Percentiles rank a stretch among this genome's conserved stretches.
Evolutionary conservation across 1,284 basidiomycete species (phyloP).

Genomic region (Rhodotorula sp.): DNA sequence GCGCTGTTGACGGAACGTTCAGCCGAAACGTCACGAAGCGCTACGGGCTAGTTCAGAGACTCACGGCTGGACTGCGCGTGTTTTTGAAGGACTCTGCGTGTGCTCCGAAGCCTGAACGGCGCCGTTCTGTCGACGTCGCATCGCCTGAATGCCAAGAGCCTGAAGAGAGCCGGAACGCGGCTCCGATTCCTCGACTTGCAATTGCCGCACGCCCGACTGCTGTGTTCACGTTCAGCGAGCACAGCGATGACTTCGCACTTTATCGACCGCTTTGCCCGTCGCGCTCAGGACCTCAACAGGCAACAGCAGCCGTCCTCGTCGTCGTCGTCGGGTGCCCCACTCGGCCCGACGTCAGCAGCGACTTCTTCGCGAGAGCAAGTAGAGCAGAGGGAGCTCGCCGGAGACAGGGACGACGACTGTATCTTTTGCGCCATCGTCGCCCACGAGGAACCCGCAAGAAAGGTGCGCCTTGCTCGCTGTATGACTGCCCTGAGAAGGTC

Average conservation of each 20-base stretch:
- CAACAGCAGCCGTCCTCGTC: not conserved
- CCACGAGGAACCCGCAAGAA: conserved; percentile 51
- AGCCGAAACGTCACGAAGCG: not conserved
- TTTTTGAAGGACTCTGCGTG: too few species aligned
- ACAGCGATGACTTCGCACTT: conserved; percentile 25
- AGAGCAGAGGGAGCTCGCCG: not conserved
- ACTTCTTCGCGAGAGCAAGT: not conserved
- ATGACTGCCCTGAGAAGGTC: conserved; percentile 58
- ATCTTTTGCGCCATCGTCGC: conserved; percentile 64
- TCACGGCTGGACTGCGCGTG: too few species aligned
- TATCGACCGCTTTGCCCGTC: conserved; percentile 13
- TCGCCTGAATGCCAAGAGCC: too few species aligned
- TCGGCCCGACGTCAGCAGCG: not conserved
- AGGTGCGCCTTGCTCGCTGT: not conserved
- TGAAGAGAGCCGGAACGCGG: too few species aligned
- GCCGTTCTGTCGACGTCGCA: too few species aligned
- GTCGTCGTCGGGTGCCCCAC: not conserved
- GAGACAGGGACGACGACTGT: conserved; percentile 49
- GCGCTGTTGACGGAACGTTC: not conserved
- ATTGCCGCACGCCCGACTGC: too few species aligned
- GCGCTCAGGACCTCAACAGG: not conserved
- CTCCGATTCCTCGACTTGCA: too few species aligned
- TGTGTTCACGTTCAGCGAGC: too few species aligned
- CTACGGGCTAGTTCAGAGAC: not conserved
- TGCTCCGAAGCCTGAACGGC: too few species aligned